Evolutionary conservation across 306 rosid species (phyloP).

Genomic region (Lithocarpus polystachyus): DNA sequence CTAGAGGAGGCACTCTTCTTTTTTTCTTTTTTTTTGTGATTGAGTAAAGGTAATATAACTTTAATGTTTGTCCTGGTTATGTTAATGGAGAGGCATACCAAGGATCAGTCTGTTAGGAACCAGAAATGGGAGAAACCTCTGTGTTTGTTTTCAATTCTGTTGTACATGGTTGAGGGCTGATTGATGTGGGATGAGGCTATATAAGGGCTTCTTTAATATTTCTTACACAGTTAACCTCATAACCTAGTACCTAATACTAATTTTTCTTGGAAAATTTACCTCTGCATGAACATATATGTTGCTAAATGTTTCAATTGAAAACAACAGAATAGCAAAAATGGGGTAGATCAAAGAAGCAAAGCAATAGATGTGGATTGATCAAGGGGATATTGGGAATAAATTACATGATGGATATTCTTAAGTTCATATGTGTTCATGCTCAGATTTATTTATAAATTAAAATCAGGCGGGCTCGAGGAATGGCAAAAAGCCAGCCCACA

Average conservation of each 20-base stretch:
- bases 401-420: background rate
- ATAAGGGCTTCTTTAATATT: background rate
- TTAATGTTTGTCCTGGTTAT: too few relatives aligned
- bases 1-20: too few relatives aligned
- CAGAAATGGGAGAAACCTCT: too few relatives aligned
- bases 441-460: background rate
- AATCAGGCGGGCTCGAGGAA: background rate
- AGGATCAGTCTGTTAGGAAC: too few relatives aligned
- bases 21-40: too few relatives aligned
- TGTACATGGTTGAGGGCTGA: too few relatives aligned
- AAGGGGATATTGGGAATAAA: too few relatives aligned
- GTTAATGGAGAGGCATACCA: too few relatives aligned
- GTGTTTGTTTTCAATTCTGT: too few relatives aligned
- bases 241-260: background rate
- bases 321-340: background rate
- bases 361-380: background rate
- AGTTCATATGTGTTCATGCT: background rate
- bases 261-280: background rate
- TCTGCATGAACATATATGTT: background rate
- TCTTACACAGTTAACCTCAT: background rate
- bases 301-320: background rate
- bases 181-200: too few relatives aligned
- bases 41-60: too few relatives aligned
- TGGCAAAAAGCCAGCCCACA: background rate
- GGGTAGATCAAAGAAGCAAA: background rate